Evolutionary conservation across 2,329 filamentous ascomycete genomes (phyloP).

Genomic region (Didymella pinodella): DNA sequence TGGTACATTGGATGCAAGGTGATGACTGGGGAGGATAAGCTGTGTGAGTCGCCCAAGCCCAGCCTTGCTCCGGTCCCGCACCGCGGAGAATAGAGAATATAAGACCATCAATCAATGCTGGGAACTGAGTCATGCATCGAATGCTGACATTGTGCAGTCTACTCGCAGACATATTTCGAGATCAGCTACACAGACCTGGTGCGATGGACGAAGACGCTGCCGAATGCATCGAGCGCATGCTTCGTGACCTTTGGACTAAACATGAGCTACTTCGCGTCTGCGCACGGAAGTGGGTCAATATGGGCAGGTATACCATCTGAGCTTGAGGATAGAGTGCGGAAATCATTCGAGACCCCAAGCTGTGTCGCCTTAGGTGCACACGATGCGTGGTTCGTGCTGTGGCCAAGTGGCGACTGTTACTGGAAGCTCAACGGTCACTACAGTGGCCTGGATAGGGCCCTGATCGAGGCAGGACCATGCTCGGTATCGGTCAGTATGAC

Average conservation of each 20-base stretch:
- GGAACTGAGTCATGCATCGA: not conserved
- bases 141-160: constrained; percentile 36
- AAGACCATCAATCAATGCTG: not conserved
- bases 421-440: constrained; percentile 49
- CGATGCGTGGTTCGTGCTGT: constrained; percentile 46
- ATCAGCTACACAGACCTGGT: constrained; percentile 43
- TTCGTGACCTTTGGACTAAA: constrained; percentile 46
- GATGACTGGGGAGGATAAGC: constrained; percentile 45
- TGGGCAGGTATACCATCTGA: constrained; percentile 47
- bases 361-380: constrained; percentile 43
- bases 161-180: constrained; percentile 45
- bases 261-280: constrained; percentile 44
- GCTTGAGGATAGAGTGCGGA: constrained; percentile 45
- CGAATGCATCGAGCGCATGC: constrained; percentile 38
- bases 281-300: constrained; percentile 43
- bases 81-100: constrained; percentile 16
- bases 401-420: constrained; percentile 39
- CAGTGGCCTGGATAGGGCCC: constrained; percentile 37
- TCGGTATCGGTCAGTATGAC: constrained; percentile 39
- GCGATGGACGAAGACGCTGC: constrained; percentile 39
- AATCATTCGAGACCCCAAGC: constrained; percentile 42
- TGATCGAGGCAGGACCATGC: constrained; percentile 36
- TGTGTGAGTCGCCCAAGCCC: constrained; percentile 38
- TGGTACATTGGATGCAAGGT: constrained; percentile 49
- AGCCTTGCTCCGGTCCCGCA: constrained; percentile 6